Evolutionary conservation across 2,329 filamentous ascomycete genomes (phyloP).

Genomic region (Colletotrichum camelliae): DNA sequence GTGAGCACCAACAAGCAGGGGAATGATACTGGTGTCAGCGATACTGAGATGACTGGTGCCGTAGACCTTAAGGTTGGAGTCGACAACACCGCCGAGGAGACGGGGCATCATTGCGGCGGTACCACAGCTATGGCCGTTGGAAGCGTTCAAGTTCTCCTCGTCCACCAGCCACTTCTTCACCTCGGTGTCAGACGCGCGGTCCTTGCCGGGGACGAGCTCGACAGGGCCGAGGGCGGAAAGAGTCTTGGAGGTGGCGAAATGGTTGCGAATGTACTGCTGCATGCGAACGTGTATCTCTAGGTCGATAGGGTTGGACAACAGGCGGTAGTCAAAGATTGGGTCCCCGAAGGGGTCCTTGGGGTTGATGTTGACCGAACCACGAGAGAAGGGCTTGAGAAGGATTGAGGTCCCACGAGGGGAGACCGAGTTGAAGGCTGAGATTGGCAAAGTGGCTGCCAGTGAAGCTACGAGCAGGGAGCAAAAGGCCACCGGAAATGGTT

Average conservation of each 20-base stretch:
- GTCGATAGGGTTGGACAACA: constrained; percentile 55
- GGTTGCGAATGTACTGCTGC: constrained; percentile 39
- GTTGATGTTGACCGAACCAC: constrained; percentile 60
- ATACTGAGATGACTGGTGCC: constrained; percentile 36
- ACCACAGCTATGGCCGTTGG: constrained; percentile 22
- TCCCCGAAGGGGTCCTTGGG: constrained; percentile 39
- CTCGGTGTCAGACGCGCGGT: constrained; percentile 32
- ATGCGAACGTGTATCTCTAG: constrained; percentile 48
- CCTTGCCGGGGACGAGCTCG: constrained; percentile 38
- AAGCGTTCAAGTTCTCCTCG: constrained; percentile 13
- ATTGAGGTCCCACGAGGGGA: constrained; percentile 2
- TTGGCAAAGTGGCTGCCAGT: constrained; percentile 19
- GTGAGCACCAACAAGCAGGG: constrained; percentile 39
- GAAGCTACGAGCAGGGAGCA: constrained; percentile 20
- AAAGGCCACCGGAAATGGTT: constrained; percentile 20
- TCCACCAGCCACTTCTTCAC: constrained; percentile 23
- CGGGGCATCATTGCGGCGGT: constrained; percentile 24
- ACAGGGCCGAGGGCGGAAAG: constrained; percentile 35
- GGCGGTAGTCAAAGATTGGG: constrained; percentile 51
- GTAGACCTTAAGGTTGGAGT: constrained; percentile 20
- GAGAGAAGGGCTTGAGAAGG: constrained; percentile 47
- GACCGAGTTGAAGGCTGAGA: constrained; percentile 7
- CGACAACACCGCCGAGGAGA: constrained; percentile 22
- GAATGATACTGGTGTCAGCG: constrained; percentile 50
- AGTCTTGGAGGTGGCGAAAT: constrained; percentile 35